Conservation (phyloP, 2,329 filamentous ascomycete genomes). For the Colletotrichum agaves region DNA sequence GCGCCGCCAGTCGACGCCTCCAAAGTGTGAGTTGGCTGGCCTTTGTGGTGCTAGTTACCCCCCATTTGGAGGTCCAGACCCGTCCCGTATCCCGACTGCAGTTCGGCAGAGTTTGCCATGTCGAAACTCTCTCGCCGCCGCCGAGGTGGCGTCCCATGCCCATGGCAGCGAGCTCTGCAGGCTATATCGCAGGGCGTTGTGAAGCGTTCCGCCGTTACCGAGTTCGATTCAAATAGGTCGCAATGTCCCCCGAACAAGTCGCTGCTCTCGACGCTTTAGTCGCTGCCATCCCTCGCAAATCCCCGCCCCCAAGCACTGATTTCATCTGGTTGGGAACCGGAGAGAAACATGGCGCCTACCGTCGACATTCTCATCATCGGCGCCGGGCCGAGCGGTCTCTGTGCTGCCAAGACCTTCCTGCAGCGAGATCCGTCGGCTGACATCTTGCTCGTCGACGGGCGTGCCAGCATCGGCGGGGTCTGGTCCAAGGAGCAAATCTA, state of each 20-base stretch:
- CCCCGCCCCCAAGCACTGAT: background rate
- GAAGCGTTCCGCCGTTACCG: constrained; percentile 7
- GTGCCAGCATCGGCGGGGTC: constrained; percentile 51
- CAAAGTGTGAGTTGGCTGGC: background rate
- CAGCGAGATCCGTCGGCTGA: constrained; percentile 53
- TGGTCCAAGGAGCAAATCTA: constrained; percentile 55
- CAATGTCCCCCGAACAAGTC: background rate
- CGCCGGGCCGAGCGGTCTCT: constrained; percentile 52
- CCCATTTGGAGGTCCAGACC: constrained; percentile 36
- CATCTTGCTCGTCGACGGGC: constrained; percentile 55
- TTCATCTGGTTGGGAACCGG: background rate
- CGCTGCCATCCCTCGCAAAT: background rate
- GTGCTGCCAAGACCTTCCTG: constrained; percentile 59
- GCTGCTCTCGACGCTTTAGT: background rate
- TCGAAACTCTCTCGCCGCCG: constrained; percentile 6
- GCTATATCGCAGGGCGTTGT: background rate
- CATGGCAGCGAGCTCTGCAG: too few relatives aligned
- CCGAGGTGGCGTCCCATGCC: background rate
- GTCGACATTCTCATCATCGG: constrained; percentile 42
- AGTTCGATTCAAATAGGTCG: background rate
- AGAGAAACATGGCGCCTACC: constrained; percentile 24
- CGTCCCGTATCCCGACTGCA: background rate
- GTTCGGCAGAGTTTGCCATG: constrained; percentile 34
- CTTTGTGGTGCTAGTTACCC: background rate
- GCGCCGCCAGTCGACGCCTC: background rate